A percentile compares a stretch with the other conserved stretches of the same genome.
phyloP scores from a whole-genome alignment of 1,139 yeast genomes.

The Wickerhamomyces sp. region DNA sequence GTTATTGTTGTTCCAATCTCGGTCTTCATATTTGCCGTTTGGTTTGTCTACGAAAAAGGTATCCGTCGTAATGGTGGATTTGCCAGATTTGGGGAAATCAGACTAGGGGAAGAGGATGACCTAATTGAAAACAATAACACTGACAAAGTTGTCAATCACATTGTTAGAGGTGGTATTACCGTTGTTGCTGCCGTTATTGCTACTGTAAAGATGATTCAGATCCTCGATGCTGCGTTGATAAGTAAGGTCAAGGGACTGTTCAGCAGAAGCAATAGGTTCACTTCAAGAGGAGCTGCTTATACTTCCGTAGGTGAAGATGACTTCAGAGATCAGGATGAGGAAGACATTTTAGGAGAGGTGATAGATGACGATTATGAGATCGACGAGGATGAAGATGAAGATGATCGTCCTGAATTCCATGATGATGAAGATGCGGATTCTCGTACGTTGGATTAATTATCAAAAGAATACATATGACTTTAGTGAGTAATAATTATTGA shows the following conservation, averaged over 20 bases:
- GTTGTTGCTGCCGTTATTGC: conserved; percentile 41
- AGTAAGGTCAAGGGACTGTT: conserved; percentile 26
- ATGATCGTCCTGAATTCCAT: conserved; percentile 4
- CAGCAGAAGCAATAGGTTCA: conserved; percentile 14
- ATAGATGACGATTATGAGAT: conserved; percentile 21
- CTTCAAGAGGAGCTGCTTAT: conserved; percentile 20
- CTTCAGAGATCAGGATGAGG: conserved; percentile 20
- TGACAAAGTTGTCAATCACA: conserved; percentile 56
- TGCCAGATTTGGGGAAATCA: conserved; percentile 76
- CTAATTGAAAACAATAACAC: conserved; percentile 64
- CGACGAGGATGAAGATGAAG: conserved; percentile 22
- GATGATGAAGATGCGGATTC: conserved; percentile 8
- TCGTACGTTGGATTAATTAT: neutral
- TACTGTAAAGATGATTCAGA: conserved; percentile 36
- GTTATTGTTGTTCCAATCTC: conserved; percentile 54
- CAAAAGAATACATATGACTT: too few relatives aligned
- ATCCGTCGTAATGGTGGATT: conserved; percentile 78
- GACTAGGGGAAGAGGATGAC: conserved; percentile 71
- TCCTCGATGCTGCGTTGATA: conserved; percentile 34
- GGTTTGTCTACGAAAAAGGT: conserved; percentile 80
- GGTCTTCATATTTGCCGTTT: conserved; percentile 52
- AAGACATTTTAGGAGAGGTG: conserved; percentile 19
- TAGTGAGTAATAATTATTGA: too few relatives aligned
- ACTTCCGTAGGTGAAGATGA: conserved; percentile 13
- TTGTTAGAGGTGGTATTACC: conserved; percentile 57